A percentile compares a stretch with the other conserved stretches of the same genome.
phyloP scores from a whole-genome alignment of 78 protist species.

The slime mould (Dictyostelium discoideum) region dicty_2.7 NC_007091.3:4754001-4754500 shows the following conservation, averaged over 20 bases:
- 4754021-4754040: neutral
- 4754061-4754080: neutral
- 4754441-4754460: neutral
- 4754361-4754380: constrained; percentile 79
- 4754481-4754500: neutral
- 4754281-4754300: neutral
- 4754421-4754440: neutral
- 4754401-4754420: neutral
- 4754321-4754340: constrained; percentile 72
- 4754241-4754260: neutral
- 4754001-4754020: neutral
- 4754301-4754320: neutral
- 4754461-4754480: neutral
- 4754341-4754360: constrained; percentile 77
- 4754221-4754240: too few relatives aligned
- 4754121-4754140: neutral
- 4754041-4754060: neutral
- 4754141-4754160: neutral
- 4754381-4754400: constrained; percentile 66
- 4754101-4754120: neutral
- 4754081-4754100: neutral
- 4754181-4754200: neutral
- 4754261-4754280: neutral
- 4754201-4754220: neutral
- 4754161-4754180: neutral